Conservation (phyloP, 495 filamentous ascomycete species). For the Letharia lupina region DNA sequence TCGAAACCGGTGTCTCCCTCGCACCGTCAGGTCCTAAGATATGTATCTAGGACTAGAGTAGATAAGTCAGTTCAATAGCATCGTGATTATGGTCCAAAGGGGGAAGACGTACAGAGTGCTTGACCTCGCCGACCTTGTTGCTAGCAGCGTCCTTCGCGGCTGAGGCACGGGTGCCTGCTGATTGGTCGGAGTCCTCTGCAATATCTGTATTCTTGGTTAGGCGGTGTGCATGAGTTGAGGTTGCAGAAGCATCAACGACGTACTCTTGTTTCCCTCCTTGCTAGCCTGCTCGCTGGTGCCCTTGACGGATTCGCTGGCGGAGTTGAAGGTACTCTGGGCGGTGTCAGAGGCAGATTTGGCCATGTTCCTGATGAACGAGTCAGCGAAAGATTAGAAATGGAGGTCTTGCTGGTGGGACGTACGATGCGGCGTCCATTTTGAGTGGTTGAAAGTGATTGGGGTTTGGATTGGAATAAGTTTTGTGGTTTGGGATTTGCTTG, state of each 20-base stretch:
- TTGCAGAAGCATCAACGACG: not conserved
- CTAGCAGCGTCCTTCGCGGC: conserved; percentile 47
- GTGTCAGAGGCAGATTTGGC: conserved; percentile 10
- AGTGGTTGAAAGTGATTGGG: not conserved
- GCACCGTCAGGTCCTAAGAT: not conserved
- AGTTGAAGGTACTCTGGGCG: conserved; percentile 46
- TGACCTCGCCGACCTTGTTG: conserved; percentile 48
- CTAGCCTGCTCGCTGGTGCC: conserved; percentile 36
- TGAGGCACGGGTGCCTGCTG: conserved; percentile 41
- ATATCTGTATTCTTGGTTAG: conserved; percentile 25
- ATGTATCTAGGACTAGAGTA: conserved; percentile 3
- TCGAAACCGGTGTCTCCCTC: conserved; percentile 11
- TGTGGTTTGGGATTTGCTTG: not conserved
- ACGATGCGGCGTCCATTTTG: conserved; percentile 21
- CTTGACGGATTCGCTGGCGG: conserved; percentile 50
- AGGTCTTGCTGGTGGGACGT: not conserved
- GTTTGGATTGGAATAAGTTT: not conserved
- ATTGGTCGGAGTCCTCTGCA: conserved; percentile 49
- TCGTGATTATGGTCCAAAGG: not conserved
- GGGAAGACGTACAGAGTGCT: conserved; percentile 31
- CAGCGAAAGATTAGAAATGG: not conserved
- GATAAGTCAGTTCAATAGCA: not conserved
- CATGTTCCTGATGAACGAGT: not conserved
- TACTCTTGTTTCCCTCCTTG: conserved; percentile 58
- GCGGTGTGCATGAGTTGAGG: not conserved